Evolutionary conservation across 2,329 filamentous ascomycete species (phyloP), one percentile per base, ranked within the genome.

Genomic region (Blastomyces gilchristii): DNA sequence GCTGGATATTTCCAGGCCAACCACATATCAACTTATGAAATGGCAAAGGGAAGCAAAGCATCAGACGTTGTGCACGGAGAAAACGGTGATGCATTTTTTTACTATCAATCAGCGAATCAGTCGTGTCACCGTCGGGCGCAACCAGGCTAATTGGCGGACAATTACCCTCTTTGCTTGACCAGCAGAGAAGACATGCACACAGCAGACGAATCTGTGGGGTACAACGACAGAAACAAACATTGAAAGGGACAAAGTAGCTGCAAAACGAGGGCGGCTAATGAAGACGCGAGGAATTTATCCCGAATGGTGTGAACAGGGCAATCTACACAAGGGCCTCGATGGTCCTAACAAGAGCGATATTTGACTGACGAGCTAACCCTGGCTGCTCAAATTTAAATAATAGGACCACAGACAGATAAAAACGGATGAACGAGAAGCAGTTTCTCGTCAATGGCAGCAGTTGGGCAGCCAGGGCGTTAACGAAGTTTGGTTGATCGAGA

Each of bases 381-480:
- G 22, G 41, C 41, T 47, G 5, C 6, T 34, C 43, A 49, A 31
- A 9, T 28, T 31, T 11, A 47, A 18, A 43, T 18, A 18, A 39
- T 2, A 41, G 22, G 39, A 45, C 18, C 28, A 43, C 39, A 28
- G 39, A 25, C 34, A 37, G 9, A 6, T 16, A 45, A 11, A 3
- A 41, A 9, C 9, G 5, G 25, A 16, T 28, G 47, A 11, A 28
- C 22, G 5, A 25, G 22, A 25, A 50, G 11, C 22, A 7, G 3
- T 14, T 28, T 50, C 9, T 50, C 12, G 22, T 28, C 22, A 50
- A 50, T 43, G 7, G 39, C 22, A 41, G 28, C 25, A 39, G 57
- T 49, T 59, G 57, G 57, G 57, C 57, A 59, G 47, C 57, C 41
- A 59, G 57, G 57, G 57, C 57, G 41, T 59, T 14, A 49, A 59